Percentiles rank a stretch among this genome's conserved stretches.
These are phyloP conservation scores for Medicago lupulina DNA, from an alignment of 306 rosid species.

Conservation along the genomic window DNA sequence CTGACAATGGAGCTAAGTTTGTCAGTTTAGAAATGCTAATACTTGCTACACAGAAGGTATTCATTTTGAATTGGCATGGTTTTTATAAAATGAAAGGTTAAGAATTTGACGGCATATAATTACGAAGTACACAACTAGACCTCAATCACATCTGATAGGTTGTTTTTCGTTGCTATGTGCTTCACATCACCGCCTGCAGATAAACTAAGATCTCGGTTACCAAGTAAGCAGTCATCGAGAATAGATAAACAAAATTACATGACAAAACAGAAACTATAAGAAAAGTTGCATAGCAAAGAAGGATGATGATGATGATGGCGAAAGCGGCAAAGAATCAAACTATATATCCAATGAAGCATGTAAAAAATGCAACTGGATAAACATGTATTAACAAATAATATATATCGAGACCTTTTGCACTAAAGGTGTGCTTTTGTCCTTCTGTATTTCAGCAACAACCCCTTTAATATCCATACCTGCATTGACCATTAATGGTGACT, in stretches of 20 bases:
- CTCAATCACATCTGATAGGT: conserved; percentile 85
- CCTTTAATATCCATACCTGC: conserved; percentile 99
- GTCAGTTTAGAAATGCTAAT: conserved; percentile 21
- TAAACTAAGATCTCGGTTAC: conserved; percentile 68
- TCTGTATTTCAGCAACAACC: conserved; percentile 96
- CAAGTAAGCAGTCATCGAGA: conserved; percentile 41
- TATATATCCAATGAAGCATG: conserved; percentile 44
- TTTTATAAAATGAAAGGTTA: conserved; percentile 39
- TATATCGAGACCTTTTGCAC: conserved; percentile 81
- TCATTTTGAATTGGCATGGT: conserved; percentile 33
- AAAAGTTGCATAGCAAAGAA: conserved; percentile 30
- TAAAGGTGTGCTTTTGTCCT: conserved; percentile 94
- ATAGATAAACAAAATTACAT: conserved; percentile 18
- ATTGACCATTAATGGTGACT: conserved; percentile 67
- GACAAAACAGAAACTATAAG: conserved; percentile 4
- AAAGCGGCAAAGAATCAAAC: conserved; percentile 29
- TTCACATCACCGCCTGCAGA: conserved; percentile 99
- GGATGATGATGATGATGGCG: conserved; percentile 19
- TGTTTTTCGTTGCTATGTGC: conserved; percentile 77
- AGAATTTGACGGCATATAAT: conserved; percentile 40
- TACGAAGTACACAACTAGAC: conserved; percentile 70
- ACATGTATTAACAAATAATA: conserved; percentile 44
- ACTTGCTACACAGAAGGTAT: conserved; percentile 16
- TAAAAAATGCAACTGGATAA: conserved; percentile 41
- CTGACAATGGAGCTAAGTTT: conserved; percentile 14